Conservation (phyloP, 371 early-diverging fungal species). For the Syncephalastrum sp. region DNA sequence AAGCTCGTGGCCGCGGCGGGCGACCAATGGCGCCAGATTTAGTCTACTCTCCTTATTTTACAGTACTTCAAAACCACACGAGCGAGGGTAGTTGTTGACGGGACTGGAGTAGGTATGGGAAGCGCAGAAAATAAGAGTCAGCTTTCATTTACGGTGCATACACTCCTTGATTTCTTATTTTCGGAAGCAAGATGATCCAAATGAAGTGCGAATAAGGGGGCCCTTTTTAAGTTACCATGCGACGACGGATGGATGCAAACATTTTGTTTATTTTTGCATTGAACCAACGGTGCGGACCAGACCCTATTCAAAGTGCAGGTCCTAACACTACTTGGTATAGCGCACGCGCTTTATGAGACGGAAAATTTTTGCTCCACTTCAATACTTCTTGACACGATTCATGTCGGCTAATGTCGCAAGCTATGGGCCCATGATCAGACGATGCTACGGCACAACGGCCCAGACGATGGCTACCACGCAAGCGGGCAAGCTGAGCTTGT, state of each 20-base stretch:
- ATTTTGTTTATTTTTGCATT: no score
- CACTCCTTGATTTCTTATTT: background rate
- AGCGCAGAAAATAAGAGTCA: background rate
- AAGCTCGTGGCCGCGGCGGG: constrained; percentile 31
- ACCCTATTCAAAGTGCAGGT: no score
- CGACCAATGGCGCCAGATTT: constrained; percentile 14
- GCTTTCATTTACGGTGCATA: background rate
- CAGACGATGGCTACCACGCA: background rate
- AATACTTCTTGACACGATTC: background rate
- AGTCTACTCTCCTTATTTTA: background rate
- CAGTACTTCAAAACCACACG: no score
- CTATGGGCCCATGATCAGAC: background rate
- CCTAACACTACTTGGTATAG: background rate
- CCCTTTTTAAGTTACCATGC: no score
- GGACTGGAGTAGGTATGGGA: background rate
- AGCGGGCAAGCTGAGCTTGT: constrained; percentile 1
- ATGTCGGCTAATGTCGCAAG: background rate
- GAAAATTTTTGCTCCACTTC: background rate
- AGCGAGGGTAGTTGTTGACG: background rate
- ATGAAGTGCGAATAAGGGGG: no score
- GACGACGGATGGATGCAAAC: no score
- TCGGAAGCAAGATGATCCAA: background rate
- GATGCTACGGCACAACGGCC: background rate
- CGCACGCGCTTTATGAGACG: background rate
- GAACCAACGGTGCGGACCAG: no score